These are phyloP conservation scores for Aeschynomene evenia DNA, from an alignment of 306 rosid species.

Conservation along the genomic window DNA sequence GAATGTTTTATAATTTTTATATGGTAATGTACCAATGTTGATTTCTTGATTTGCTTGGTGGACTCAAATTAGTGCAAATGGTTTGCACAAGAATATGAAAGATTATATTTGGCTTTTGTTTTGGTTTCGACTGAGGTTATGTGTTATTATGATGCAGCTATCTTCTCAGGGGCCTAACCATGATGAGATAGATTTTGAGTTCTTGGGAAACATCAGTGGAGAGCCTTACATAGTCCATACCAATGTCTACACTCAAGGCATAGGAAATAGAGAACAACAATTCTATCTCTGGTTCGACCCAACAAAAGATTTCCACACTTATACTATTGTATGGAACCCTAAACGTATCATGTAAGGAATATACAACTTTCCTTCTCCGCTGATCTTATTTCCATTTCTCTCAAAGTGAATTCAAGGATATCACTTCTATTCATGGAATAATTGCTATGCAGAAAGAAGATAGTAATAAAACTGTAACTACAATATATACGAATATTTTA, in stretches of 20 bases:
- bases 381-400: not conserved
- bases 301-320: conserved; percentile 37
- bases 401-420: not conserved
- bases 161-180: conserved; percentile 37
- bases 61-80: not conserved
- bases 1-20: not conserved
- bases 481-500: no score
- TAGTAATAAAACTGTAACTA: no score
- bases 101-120: not conserved
- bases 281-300: conserved; percentile 56
- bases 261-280: conserved; percentile 42
- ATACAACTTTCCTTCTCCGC: not conserved
- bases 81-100: not conserved
- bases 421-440: not conserved
- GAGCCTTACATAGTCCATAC: conserved; percentile 43
- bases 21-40: not conserved
- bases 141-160: conserved; percentile 15
- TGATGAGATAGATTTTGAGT: conserved; percentile 49
- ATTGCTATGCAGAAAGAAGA: not conserved
- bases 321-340: conserved; percentile 37
- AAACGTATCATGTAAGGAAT: conserved; percentile 40
- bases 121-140: not conserved
- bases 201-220: conserved; percentile 41
- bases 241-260: conserved; percentile 42
- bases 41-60: not conserved